Evolutionary conservation across 2,329 filamentous ascomycete species (phyloP), one percentile per base, ranked within the genome.

Genomic region (Penicillium polonicum): DNA sequence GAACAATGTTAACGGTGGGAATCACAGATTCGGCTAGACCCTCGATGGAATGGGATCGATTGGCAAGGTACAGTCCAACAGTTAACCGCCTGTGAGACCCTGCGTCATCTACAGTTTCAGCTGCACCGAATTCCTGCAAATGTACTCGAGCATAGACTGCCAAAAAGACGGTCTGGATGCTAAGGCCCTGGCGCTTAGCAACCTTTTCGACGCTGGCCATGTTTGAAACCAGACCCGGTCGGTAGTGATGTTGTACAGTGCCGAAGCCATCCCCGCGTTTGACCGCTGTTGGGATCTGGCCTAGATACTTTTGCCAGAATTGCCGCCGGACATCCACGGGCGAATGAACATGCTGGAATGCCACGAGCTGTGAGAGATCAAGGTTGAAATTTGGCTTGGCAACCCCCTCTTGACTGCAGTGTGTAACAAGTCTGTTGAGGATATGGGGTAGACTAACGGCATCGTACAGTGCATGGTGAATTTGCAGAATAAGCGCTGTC

Each of bases 401-500:
- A 10, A 57, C 12, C 15, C 61, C 48, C 8, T 36, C 23, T 42
- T 64, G 68, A 39, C 65, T 75, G 74, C 71, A 86, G 36, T 78
- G 62, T 5, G 66, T 60, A 60, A 80, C 72, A 13, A 88, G 74
- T 41, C 82, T 74, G 15, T 80, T 69, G 23, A 91, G 76, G 6
- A 96, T 75, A 0, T 81, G 70, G 0, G 87, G 84, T 5, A 97
- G 78, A 65, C 90, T 94, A 59, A 95, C 81, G 6, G 88, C 92
- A 71, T 97, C 93, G 69, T 97, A 97, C 0, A 97, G 79, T 0
- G 90, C 89, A 71, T 97, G 92, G 61, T 96, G 92, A 5, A 97
- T 87, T 27, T 79, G 79, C 5, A 91, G 78, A 2, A 82, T 75
- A 45, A 75, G 55, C 8, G 64, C 59, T 63, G 75, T 78, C 17